Conservation (phyloP, 2,329 filamentous ascomycete genomes). For the Hypoxylon sp. region DNA sequence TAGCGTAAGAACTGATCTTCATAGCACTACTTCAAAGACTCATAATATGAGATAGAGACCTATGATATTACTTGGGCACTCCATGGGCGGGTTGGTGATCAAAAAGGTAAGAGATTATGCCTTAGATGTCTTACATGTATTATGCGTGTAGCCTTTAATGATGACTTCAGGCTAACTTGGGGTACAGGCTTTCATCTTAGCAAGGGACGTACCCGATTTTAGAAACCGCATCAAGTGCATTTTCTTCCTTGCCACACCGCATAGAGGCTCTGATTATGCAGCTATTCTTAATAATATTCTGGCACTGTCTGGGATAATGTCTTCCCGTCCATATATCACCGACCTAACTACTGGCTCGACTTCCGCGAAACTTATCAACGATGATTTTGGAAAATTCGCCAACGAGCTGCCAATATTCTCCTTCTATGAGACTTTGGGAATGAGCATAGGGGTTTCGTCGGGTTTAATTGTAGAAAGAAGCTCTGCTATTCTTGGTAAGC, state of each 20-base stretch:
- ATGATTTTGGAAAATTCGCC: conserved; percentile 52
- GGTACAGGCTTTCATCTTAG: conserved; percentile 47
- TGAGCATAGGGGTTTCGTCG: conserved; percentile 35
- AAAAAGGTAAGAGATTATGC: conserved; percentile 50
- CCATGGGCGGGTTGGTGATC: conserved; percentile 55
- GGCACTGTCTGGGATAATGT: conserved; percentile 35
- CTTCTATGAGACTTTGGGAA: conserved; percentile 56
- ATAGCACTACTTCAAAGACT: not conserved
- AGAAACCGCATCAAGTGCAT: conserved; percentile 50
- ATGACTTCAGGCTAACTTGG: not conserved
- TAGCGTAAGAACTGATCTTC: not conserved
- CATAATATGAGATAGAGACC: conserved; percentile 35
- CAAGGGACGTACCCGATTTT: conserved; percentile 39
- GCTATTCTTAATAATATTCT: conserved; percentile 50
- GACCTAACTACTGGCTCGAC: conserved; percentile 49
- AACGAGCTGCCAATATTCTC: conserved; percentile 53
- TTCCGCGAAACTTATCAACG: conserved; percentile 53
- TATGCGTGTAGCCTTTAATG: no score
- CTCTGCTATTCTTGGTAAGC: conserved; percentile 54
- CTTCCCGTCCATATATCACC: conserved; percentile 46
- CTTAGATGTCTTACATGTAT: no score
- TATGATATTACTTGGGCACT: conserved; percentile 52
- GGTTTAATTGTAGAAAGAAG: conserved; percentile 53
- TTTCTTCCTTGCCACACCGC: conserved; percentile 57
- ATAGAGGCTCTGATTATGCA: conserved; percentile 54